Base-by-base conservation (phyloP, 208 protist genomes). In the Leishmania tropica region DNA sequence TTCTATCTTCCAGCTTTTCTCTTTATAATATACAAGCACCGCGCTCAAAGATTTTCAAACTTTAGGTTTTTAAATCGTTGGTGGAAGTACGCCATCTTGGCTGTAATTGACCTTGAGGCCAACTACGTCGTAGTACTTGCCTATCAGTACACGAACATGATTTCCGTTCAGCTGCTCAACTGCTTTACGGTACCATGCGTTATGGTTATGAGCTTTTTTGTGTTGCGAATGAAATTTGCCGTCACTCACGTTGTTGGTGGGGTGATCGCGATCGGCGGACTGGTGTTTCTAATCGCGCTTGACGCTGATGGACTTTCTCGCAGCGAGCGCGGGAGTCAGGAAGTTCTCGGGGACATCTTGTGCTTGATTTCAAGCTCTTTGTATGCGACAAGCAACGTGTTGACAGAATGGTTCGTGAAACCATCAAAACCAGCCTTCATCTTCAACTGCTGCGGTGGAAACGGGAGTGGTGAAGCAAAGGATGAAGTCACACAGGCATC, bases 111-210 rank as follows among this genome's bases (percentile, higher is more conserved):
- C 78, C 81, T 98, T 28, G 96, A 99, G 67, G 98, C 97, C 1
- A 99, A 99, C 81, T 99, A 94, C 80, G 83, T 97, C 31, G 90
- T 98, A 45, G 96, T 99, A 0, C 89, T 94, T 13, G 98, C 98
- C 0, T 99, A 98, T 76, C 92, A 98, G 64, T 99, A 98, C 83
- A 98, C 97, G 5, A 90, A 96, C 42, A 96, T 99, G 53, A 93
- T 97, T 56, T 98, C 94, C 8, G 91, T 98, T 0, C 93, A 98
- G 85, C 86, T 98, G 4, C 86, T 99, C 10, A 92, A 90, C 60
- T 99, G 96, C 75, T 98, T 99, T 64, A 97, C 94, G 0, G 96
- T 98, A n/a, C 97, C 98, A 6, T 98, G 89, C 76, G 97, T 98
- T 3, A 84, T 99, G 40, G 80, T 98, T 2, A 79, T 99, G 1